Evolutionary conservation across 345 rosid species (phyloP).

Genomic region (Lepidium aucheri): DNA sequence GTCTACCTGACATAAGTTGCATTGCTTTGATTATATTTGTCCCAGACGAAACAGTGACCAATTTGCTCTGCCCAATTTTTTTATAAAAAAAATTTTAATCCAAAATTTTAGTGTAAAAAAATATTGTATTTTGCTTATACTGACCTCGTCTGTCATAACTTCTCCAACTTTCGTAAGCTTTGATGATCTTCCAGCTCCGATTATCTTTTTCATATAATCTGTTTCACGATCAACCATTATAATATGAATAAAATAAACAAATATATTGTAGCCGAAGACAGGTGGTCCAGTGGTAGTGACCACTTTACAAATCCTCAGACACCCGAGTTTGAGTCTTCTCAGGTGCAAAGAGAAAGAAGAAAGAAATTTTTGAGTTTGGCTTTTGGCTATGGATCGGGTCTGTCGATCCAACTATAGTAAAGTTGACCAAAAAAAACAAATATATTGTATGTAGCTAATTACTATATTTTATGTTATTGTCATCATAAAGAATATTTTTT

Average conservation of each 20-base stretch:
- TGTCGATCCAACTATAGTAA: too few species aligned
- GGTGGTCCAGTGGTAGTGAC: too few species aligned
- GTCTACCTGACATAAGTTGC: conserved; percentile 86
- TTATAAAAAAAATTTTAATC: neutral
- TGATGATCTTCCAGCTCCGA: conserved; percentile 58
- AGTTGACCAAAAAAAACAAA: neutral
- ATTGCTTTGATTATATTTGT: conserved; percentile 66
- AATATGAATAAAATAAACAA: neutral
- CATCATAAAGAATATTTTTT: neutral
- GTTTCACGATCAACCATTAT: neutral
- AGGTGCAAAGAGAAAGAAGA: too few species aligned
- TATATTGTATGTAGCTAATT: neutral
- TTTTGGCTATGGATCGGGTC: too few species aligned
- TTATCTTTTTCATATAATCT: conserved; percentile 73
- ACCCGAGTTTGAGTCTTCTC: too few species aligned
- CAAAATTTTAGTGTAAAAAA: neutral
- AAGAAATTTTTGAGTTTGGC: too few species aligned
- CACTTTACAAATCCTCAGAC: too few species aligned
- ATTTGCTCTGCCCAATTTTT: conserved; percentile 36
- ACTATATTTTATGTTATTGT: neutral
- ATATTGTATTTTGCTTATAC: neutral
- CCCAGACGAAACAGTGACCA: conserved; percentile 62
- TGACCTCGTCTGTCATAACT: conserved; percentile 79
- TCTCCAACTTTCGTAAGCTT: conserved; percentile 67
- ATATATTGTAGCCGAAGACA: too few species aligned